phyloP scores from a whole-genome alignment of 371 early-diverging fungal species.

The Syncephalastrum contaminatum region DNA sequence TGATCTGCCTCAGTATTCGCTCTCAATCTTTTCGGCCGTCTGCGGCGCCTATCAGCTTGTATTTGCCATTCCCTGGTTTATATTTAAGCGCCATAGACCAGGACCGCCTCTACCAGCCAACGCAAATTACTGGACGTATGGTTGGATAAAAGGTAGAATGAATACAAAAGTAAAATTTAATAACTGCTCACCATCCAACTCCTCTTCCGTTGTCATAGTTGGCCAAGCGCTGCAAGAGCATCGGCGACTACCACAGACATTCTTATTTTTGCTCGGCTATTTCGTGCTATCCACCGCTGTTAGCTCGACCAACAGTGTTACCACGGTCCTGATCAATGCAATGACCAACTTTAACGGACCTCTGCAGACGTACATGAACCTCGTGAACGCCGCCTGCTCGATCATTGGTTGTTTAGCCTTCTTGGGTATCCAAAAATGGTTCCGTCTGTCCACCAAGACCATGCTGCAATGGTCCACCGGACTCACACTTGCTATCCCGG shows the following conservation, averaged over 20 bases:
- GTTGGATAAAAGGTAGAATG: conserved; percentile 28
- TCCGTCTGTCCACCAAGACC: conserved; percentile 29
- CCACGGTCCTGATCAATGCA: conserved; percentile 27
- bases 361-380: conserved; percentile 26
- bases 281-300: conserved; percentile 48
- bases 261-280: conserved; percentile 35
- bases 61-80: conserved; percentile 40
- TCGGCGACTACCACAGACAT: conserved; percentile 40
- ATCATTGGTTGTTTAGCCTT: conserved; percentile 40
- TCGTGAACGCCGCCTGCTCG: conserved; percentile 31
- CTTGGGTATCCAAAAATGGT: conserved; percentile 31
- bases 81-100: conserved; percentile 26
- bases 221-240: conserved; percentile 37
- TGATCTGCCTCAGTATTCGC: conserved; percentile 13
- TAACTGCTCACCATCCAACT: too few species aligned
- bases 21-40: conserved; percentile 28
- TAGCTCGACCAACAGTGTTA: conserved; percentile 36
- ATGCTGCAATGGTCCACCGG: conserved; percentile 30
- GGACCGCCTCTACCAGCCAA: conserved; percentile 30
- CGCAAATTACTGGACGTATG: conserved; percentile 32
- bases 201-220: background rate
- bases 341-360: conserved; percentile 34
- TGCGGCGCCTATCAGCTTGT: conserved; percentile 39
- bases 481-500: conserved; percentile 22
- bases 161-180: background rate